A percentile compares a stretch with the other conserved stretches of the same genome.
phyloP scores from a whole-genome alignment of 495 filamentous ascomycete species.

The Xylaria acuta region DNA sequence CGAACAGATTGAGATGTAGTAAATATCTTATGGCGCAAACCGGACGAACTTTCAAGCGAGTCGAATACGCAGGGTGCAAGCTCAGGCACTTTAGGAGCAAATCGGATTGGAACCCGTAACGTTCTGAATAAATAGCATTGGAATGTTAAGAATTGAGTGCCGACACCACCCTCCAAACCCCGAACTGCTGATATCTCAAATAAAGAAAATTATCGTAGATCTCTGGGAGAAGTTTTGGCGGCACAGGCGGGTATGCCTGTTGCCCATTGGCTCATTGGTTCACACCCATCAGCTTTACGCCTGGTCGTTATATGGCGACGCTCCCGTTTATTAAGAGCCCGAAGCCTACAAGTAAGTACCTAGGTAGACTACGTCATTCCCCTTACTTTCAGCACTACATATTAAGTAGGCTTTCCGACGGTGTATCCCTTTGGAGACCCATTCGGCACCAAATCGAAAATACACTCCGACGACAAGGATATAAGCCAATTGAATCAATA shows the following conservation, averaged over 20 bases:
- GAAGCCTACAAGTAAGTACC: background rate
- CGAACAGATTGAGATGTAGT: background rate
- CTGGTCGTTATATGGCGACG: background rate
- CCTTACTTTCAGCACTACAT: too few relatives aligned
- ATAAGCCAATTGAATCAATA: too few relatives aligned
- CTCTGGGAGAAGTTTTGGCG: slow-evolving; percentile 14
- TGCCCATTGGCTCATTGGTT: background rate
- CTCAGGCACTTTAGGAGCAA: background rate
- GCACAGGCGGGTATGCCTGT: slow-evolving; percentile 6
- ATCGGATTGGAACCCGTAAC: background rate
- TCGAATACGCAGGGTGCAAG: background rate
- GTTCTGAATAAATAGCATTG: background rate
- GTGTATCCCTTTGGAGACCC: too few relatives aligned
- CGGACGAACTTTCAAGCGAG: background rate
- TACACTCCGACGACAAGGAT: too few relatives aligned
- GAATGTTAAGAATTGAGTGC: background rate
- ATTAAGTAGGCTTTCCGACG: background rate
- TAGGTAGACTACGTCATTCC: background rate
- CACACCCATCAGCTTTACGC: background rate
- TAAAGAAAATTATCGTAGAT: background rate
- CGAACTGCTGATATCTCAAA: background rate
- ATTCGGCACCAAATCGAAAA: too few relatives aligned
- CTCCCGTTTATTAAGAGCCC: background rate
- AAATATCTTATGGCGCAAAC: background rate
- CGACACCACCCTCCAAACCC: background rate